Percentiles rank a stretch among this genome's conserved stretches.
These are phyloP conservation scores for Erucastrum elatum DNA, from an alignment of 345 rosid genomes.

Conservation along the genomic window DNA sequence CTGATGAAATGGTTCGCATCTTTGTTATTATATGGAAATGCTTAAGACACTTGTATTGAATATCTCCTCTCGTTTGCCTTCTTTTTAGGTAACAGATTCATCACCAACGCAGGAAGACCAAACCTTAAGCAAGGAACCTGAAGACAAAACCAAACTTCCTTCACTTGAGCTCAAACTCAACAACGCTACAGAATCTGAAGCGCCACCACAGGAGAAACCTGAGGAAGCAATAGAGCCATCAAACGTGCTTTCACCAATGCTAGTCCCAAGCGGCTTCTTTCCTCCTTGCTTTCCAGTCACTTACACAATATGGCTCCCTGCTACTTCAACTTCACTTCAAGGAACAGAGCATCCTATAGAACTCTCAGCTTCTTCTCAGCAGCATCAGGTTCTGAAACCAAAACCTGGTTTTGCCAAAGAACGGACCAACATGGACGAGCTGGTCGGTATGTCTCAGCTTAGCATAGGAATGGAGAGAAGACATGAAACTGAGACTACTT, in stretches of 20 bases:
- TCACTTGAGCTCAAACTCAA: slow-evolving; percentile 68
- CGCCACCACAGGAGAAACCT: slow-evolving; percentile 45
- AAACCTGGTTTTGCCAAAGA: slow-evolving; percentile 66
- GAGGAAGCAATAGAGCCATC: slow-evolving; percentile 43
- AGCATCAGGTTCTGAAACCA: slow-evolving; percentile 77
- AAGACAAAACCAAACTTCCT: slow-evolving; percentile 47
- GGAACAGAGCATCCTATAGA: slow-evolving; percentile 43
- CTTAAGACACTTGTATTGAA: neutral
- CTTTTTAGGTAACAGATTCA: slow-evolving; percentile 61
- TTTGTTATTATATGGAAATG: neutral
- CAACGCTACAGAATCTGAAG: slow-evolving; percentile 49
- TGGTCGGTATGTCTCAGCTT: slow-evolving; percentile 82
- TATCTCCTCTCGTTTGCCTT: neutral
- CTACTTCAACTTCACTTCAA: slow-evolving; percentile 28
- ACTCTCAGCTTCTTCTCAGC: slow-evolving; percentile 37
- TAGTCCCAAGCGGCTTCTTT: slow-evolving; percentile 49
- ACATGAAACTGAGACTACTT: slow-evolving; percentile 43
- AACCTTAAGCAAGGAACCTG: slow-evolving; percentile 46
- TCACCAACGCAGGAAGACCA: slow-evolving; percentile 66
- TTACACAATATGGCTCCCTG: slow-evolving; percentile 62
- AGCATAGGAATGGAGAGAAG: slow-evolving; percentile 52
- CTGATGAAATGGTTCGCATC: slow-evolving; percentile 73
- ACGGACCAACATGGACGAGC: slow-evolving; percentile 71
- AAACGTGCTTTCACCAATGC: slow-evolving; percentile 40
- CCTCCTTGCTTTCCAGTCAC: slow-evolving; percentile 60